Evolutionary conservation across 257 asterid genomes (phyloP).

Genomic region (Solanum ossicruentum): DNA sequence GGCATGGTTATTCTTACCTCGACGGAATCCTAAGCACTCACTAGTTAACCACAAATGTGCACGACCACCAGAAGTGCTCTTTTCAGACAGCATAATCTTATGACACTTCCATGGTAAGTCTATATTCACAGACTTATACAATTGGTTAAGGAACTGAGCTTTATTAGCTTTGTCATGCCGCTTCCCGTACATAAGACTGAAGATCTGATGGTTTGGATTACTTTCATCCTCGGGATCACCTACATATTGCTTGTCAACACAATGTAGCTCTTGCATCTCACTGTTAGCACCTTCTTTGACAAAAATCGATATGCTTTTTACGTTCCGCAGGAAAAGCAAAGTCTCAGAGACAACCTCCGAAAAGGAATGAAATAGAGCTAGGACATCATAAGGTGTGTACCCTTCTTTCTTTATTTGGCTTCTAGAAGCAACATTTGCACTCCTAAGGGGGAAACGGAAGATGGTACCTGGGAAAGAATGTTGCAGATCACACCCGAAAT

Average conservation of each 20-base stretch:
- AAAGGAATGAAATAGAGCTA: constrained; percentile 71
- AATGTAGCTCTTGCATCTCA: constrained; percentile 81
- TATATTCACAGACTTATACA: constrained; percentile 37
- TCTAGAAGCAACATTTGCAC: constrained; percentile 62
- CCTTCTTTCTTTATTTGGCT: constrained; percentile 87
- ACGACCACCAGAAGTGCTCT: constrained; percentile 40
- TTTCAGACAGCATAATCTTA: constrained; percentile 75
- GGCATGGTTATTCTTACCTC: constrained; percentile 29
- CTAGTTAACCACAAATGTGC: constrained; percentile 73
- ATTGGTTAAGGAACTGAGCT: constrained; percentile 56
- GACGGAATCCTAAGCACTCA: constrained; percentile 61
- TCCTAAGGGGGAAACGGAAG: constrained; percentile 89
- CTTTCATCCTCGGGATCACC: constrained; percentile 50
- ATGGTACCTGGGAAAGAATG: constrained; percentile 83
- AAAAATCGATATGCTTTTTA: constrained; percentile 65
- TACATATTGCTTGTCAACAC: constrained; percentile 50
- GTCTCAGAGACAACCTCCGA: constrained; percentile 76
- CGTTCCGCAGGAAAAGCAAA: constrained; percentile 69
- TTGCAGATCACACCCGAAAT: constrained; percentile 87
- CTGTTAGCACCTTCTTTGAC: constrained; percentile 69
- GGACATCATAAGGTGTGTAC: constrained; percentile 72
- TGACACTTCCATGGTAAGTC: constrained; percentile 79
- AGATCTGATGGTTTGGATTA: constrained; percentile 53
- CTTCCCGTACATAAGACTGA: constrained; percentile 49
- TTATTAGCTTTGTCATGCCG: constrained; percentile 42